Evolutionary conservation across 2,329 filamentous ascomycete species (phyloP), one percentile per base, ranked within the genome.

Genomic region (Ascochyta pisi): DNA sequence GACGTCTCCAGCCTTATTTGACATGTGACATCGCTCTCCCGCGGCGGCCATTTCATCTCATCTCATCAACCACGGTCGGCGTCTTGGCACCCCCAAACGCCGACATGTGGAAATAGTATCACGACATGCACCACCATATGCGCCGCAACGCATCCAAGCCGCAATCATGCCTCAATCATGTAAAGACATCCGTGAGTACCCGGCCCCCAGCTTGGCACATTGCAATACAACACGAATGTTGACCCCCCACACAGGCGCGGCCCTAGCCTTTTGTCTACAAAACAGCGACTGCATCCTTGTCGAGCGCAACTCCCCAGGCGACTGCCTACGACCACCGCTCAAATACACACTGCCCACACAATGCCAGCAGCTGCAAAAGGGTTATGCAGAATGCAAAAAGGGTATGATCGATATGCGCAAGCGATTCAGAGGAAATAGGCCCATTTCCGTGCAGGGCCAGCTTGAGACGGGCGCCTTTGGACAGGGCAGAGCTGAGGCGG

Each of bases 401-500:
- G 95, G 95, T 63, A 87, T 96, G 86, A 90, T 98, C 67, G 95
- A 99, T 76, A 99, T 99, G 95, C 91, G 95, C 76, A 98, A 98
- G 81, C 89, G 95, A 31, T 98, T 99, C 79, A 86, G 95, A 52
- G 95, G 95, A 55, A 98, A 98, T 80, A 86, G 92, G 75, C 92
- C 95, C 50, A 88, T 96, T 63, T 83, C 67, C 19, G 66, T 76
- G 2, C 57, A 64, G 12, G 67, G 67, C 0, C 72, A 75, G 50
- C 59, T 72, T 5, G 71, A 74, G 47, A 73, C 67, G 26, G 72
- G 71, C 49, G 65, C 70, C 3, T 69, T 70, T 59, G 69, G 70
- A 1, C 52, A 70, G n/a, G 67, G 67, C 19, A 57, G 67, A 3
- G 56, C 62, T 0, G 64, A 67, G 62, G 64, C 59, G 10, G 71